Conservation (phyloP, 257 asterid species). For the Capsicum baccatum region DNA sequence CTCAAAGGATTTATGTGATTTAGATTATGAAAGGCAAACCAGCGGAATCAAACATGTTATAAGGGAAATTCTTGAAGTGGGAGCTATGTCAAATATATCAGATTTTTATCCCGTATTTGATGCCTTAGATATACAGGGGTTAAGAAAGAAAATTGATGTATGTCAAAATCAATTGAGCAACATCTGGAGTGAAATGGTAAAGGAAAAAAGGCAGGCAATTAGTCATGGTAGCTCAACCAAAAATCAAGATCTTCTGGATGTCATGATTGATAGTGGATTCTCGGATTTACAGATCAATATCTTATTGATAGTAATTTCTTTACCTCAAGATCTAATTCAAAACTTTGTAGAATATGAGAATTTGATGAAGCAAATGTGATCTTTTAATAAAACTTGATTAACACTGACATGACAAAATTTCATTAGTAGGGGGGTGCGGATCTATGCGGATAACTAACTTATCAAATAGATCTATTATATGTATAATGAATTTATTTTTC, state of each 20-base stretch:
- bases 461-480: too few species aligned
- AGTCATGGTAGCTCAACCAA: not conserved
- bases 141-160: constrained; percentile 29
- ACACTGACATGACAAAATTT: not conserved
- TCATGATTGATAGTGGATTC: constrained; percentile 36
- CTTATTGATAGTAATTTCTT: constrained; percentile 41
- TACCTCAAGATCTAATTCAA: not conserved
- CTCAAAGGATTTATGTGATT: constrained; percentile 36
- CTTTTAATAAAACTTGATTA: not conserved
- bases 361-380: not conserved
- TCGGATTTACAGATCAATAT: constrained; percentile 44
- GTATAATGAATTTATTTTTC: too few species aligned
- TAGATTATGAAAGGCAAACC: constrained; percentile 33
- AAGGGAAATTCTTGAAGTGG: constrained; percentile 31
- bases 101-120: constrained; percentile 46
- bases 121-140: constrained; percentile 50
- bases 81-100: constrained; percentile 39
- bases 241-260: constrained; percentile 40
- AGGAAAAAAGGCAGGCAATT: constrained; percentile 38
- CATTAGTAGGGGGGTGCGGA: too few species aligned
- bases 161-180: not conserved
- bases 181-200: constrained; percentile 41
- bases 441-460: too few species aligned
- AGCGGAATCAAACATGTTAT: constrained; percentile 34
- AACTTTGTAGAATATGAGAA: not conserved